phyloP scores from a whole-genome alignment of 768 basidiomycete species.

The Mycena maculata region DNA sequence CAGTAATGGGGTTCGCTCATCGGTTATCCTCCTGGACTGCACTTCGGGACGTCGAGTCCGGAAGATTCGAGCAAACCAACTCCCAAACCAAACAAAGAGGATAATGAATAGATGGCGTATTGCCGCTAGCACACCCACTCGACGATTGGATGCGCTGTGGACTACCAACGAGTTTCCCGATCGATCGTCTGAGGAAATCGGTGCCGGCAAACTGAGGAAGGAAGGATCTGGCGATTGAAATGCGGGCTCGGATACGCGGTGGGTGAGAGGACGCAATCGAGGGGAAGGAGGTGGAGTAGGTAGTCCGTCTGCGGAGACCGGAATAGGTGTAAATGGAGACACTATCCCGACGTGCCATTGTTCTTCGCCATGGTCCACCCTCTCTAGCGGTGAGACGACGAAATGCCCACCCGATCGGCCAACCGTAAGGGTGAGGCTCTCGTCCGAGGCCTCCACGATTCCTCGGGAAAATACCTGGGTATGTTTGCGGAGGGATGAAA shows the following conservation, averaged over 20 bases:
- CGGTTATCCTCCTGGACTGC: background rate
- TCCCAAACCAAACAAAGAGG: conserved; percentile 15
- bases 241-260: conserved; percentile 19
- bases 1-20: conserved; percentile 32
- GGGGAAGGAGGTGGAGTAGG: conserved; percentile 56
- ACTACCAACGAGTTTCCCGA: conserved; percentile 6
- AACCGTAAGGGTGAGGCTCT: conserved; percentile 38
- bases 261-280: conserved; percentile 38
- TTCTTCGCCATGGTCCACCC: conserved; percentile 33
- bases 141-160: conserved; percentile 6
- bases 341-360: conserved; percentile 50
- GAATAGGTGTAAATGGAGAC: conserved; percentile 40
- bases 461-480: conserved; percentile 14
- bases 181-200: conserved; percentile 7
- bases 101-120: conserved; percentile 16
- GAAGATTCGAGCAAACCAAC: conserved; percentile 24
- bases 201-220: conserved; percentile 23
- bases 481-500: conserved; percentile 15
- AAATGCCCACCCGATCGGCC: conserved; percentile 44
- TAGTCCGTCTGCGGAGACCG: conserved; percentile 33
- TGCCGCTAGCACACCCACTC: background rate
- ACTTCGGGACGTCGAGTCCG: conserved; percentile 5
- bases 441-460: conserved; percentile 7
- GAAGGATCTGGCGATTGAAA: conserved; percentile 33
- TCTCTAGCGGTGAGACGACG: conserved; percentile 42